Base-by-base conservation (phyloP, 1,284 basidiomycete genomes). In the Ganoderma sinense region DNA sequence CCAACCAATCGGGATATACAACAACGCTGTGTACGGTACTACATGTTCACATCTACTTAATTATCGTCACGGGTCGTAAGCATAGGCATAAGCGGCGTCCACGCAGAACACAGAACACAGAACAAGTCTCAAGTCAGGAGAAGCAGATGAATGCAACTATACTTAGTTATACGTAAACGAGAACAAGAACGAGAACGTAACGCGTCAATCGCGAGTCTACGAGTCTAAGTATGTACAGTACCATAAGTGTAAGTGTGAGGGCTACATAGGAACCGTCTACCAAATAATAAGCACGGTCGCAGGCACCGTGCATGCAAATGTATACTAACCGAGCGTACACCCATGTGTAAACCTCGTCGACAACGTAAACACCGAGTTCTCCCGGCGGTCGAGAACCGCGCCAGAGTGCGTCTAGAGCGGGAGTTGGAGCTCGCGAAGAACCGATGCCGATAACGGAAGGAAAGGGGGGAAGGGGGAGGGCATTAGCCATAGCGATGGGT, bases 401-500 rank as follows among this genome's bases (percentile, higher is more conserved):
- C 20, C 43, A 4, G 41, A 5, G 14, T 43, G 41, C 43, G 43
- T 48, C 45, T 48, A 48, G 45, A 48, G n/a, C 43, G 20, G 43
- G 43, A 1, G 36, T 11, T 45, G 43, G 43, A 1, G 36, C 36
- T 39, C 36, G 36, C 36, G 36, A 39, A 43, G 45, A 48, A 48
- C 23, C 26, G 23, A 23, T 26, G 23, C 48, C 48, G 48, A 29
- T 53, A 53, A 53, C 23, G 48, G 48, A 56, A 56, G 53, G 53
- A 18, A 18, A 31, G 29, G 26, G 53, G 26, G 16, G 33, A 31
- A 20, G 4, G 26, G 58, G 18, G n/a, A 23, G 33, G 36, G 36
- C 59, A 60, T 41, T 60, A 41, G 26, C 59, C 59, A 60, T 23
- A 60, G 59, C 59, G 29, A 56, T 56, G 53, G 53, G 26, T 48